Percentiles rank a stretch among this genome's conserved stretches.
Conservation (phyloP, 768 basidiomycete species). For the Tylopilus rubrobrunneus region DNA sequence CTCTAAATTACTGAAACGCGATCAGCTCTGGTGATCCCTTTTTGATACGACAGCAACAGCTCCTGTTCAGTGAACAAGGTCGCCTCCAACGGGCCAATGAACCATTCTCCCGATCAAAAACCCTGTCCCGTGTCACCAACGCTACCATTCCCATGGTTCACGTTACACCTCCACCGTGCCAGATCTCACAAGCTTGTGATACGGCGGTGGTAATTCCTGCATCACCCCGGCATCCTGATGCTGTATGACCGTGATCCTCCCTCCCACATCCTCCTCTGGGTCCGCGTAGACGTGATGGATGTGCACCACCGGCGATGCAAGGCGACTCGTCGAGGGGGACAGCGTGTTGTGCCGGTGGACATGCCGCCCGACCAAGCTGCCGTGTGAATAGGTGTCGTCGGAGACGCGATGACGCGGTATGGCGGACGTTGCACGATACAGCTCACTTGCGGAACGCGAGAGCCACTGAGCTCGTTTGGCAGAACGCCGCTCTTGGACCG, state of each 20-base stretch:
- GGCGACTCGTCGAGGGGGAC: slow-evolving; percentile 4
- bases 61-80: neutral
- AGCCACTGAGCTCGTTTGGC: slow-evolving; percentile 10
- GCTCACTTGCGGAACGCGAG: slow-evolving; percentile 25
- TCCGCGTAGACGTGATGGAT: neutral
- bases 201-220: slow-evolving; percentile 27
- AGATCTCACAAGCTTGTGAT: slow-evolving; percentile 13
- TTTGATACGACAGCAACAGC: neutral
- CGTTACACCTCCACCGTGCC: neutral
- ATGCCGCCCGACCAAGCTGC: neutral
- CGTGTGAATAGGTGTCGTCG: neutral
- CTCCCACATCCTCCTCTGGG: neutral
- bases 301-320: slow-evolving; percentile 12
- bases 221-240: slow-evolving; percentile 16
- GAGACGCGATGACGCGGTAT: neutral
- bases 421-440: slow-evolving; percentile 7
- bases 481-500: slow-evolving; percentile 6
- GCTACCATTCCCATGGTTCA: neutral
- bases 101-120: neutral
- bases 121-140: neutral
- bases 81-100: neutral
- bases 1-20: neutral
- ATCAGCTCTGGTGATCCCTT: neutral
- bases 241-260: slow-evolving; percentile 7
- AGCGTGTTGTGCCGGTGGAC: neutral